Evolutionary conservation across 306 rosid genomes (phyloP).

Genomic region (Dryas drummondii): DNA sequence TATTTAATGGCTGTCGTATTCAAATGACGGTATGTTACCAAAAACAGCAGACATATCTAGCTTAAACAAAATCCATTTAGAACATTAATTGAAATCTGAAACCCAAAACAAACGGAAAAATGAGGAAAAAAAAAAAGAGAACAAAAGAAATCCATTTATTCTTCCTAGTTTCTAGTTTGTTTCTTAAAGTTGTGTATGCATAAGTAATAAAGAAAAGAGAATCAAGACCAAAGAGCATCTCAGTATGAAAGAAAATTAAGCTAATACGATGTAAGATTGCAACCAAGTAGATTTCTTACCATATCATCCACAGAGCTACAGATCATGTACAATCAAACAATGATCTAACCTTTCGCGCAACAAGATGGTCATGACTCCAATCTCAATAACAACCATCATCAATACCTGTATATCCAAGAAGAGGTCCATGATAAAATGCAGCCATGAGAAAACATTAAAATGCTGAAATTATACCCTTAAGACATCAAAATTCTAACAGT

Average conservation of each 20-base stretch:
- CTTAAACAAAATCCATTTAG: too few species aligned
- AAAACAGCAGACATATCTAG: too few species aligned
- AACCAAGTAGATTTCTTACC: slow-evolving; percentile 47
- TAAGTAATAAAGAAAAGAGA: not conserved
- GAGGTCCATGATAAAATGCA: slow-evolving; percentile 16
- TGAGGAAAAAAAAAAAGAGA: too few species aligned
- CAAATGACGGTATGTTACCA: too few species aligned
- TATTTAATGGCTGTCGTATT: slow-evolving; percentile 23
- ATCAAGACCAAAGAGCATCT: not conserved
- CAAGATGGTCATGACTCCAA: slow-evolving; percentile 75
- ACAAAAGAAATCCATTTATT: too few species aligned
- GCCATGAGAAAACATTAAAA: not conserved
- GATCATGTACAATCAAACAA: not conserved
- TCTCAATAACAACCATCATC: slow-evolving; percentile 75
- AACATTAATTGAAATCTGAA: too few species aligned
- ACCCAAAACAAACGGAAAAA: too few species aligned
- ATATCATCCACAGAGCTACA: slow-evolving; percentile 46
- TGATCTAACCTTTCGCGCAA: slow-evolving; percentile 60
- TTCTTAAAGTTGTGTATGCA: too few species aligned
- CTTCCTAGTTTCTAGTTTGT: too few species aligned
- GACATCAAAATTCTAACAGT: not conserved
- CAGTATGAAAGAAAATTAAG: not conserved
- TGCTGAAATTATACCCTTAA: not conserved
- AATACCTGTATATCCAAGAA: slow-evolving; percentile 45
- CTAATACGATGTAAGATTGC: not conserved